Evolutionary conservation across 75 land plant species (phyloP), one percentile per base, ranked within the genome.

Genomic region (Cryptomeria japonica): DNA sequence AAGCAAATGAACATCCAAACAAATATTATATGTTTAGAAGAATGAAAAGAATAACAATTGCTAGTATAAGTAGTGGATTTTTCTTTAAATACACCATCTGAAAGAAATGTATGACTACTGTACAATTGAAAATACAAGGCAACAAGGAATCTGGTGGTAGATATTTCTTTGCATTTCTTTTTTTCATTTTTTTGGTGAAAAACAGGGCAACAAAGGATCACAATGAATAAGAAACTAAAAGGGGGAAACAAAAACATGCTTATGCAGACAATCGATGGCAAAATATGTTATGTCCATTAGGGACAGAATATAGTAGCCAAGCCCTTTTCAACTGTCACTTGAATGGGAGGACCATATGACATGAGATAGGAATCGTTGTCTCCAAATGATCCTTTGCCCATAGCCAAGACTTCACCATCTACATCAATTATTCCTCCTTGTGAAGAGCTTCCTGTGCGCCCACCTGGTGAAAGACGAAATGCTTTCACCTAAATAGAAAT

Each of bases 351-450:
- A 39, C 96, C 97, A 88, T 97, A 97, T 44, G 89, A 32, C 99
- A 97, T 97, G 32, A 90, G 84, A 68, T 92, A 86, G 78, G 86
- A 84, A 38, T 86, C 64, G 79, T 91, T 88, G 25, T 91, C 89
- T 85, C 89, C 93, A 83, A 90, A 82, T 32, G 96, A 89, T 18
- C 94, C 97, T 25, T 88, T 85, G 19, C 99, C 97, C 84, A 95
- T 91, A 4, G 97, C 97, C 38, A 97, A 86, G 38, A 97, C 96
- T 89, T 97, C 99, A 16, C 99, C 99, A 90, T 97, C 99, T 9
- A 91, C 85, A 85, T 96, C 95, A 78, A 97, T 92, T 86, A 94
- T 96, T 41, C 99, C 99, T 70, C 94, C 99, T 88, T 89, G 93
- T 5, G 84, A 53, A 37, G 86, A 76, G 70, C 93, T 91, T 7